Percentiles rank a stretch among this genome's conserved stretches.
Conservation (phyloP, 2,329 filamentous ascomycete genomes). For the Metarhizium rileyi region DNA sequence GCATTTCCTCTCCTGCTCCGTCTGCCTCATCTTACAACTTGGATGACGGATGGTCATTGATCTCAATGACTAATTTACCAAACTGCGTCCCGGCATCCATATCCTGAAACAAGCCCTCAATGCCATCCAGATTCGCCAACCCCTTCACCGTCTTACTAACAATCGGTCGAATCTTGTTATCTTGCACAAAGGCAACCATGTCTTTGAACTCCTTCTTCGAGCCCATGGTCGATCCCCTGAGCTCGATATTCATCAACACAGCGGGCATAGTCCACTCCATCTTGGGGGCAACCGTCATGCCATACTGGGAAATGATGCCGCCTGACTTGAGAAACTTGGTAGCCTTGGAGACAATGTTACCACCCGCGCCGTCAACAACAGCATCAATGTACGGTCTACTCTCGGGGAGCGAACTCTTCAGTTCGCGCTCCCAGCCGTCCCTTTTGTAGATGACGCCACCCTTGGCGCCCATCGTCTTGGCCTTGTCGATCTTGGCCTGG, state of each 20-base stretch:
- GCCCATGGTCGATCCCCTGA: conserved; percentile 87
- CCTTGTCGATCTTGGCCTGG: conserved; percentile 63
- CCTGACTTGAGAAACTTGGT: conserved; percentile 64
- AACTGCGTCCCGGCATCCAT: conserved; percentile 83
- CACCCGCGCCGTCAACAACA: conserved; percentile 84
- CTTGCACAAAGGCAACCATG: conserved; percentile 73
- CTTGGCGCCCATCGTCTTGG: conserved; percentile 60
- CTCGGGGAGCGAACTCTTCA: conserved; percentile 51
- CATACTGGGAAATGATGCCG: conserved; percentile 77
- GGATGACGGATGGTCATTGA: conserved; percentile 31
- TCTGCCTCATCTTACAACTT: conserved; percentile 27
- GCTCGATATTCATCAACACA: conserved; percentile 77
- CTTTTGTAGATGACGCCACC: conserved; percentile 77
- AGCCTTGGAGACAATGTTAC: conserved; percentile 63
- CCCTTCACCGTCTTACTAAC: conserved; percentile 67
- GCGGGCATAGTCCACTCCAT: conserved; percentile 82
- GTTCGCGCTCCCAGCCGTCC: conserved; percentile 69
- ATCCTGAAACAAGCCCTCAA: conserved; percentile 75
- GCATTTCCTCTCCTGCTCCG: not conserved
- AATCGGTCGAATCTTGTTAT: conserved; percentile 65
- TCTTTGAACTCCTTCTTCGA: conserved; percentile 81
- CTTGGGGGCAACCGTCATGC: conserved; percentile 80
- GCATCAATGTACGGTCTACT: conserved; percentile 66
- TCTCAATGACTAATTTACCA: conserved; percentile 79
- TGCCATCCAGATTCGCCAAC: conserved; percentile 62